Evolutionary conservation across 2,329 filamentous ascomycete genomes (phyloP).

Genomic region (Fusarium oligoseptatum): DNA sequence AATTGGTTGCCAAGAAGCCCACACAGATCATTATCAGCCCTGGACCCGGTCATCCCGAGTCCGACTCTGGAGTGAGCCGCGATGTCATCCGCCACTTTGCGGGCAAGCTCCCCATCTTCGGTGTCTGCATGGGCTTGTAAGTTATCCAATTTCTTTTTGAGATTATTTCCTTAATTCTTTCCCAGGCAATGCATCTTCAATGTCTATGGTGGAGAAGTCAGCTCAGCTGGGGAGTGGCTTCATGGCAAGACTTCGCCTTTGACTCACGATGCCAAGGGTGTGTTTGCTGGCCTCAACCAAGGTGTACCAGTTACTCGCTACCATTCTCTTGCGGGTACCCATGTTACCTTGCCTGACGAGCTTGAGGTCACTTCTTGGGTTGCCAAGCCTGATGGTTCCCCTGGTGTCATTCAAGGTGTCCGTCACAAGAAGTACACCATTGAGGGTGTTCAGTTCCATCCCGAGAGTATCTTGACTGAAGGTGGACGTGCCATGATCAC

Average conservation of each 20-base stretch:
- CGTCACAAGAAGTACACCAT: slow-evolving; percentile 90
- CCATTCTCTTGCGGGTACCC: slow-evolving; percentile 94
- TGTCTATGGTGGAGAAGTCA: slow-evolving; percentile 90
- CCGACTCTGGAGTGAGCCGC: slow-evolving; percentile 93
- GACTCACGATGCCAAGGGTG: slow-evolving; percentile 90
- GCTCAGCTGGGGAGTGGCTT: slow-evolving; percentile 93
- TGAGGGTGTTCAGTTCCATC: slow-evolving; percentile 98
- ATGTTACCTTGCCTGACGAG: slow-evolving; percentile 85
- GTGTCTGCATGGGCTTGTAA: slow-evolving; percentile 98
- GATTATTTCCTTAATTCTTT: slow-evolving; percentile 1
- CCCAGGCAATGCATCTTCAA: slow-evolving; percentile 94
- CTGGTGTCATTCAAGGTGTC: slow-evolving; percentile 95
- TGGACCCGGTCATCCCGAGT: slow-evolving; percentile 91
- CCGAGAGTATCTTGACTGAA: slow-evolving; percentile 94
- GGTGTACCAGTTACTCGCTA: slow-evolving; percentile 92
- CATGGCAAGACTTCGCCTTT: slow-evolving; percentile 97
- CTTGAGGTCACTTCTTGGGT: slow-evolving; percentile 95
- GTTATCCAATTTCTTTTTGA: slow-evolving; percentile 48
- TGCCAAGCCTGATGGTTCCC: slow-evolving; percentile 78
- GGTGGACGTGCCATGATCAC: slow-evolving; percentile 90
- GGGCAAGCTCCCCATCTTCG: slow-evolving; percentile 94
- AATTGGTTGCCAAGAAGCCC: slow-evolving; percentile 85
- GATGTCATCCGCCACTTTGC: slow-evolving; percentile 92
- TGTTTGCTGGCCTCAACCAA: slow-evolving; percentile 85
- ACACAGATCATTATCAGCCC: slow-evolving; percentile 96